Evolutionary conservation across 108 stramenopile species (phyloP).

Genomic region (Cylindrotheca fusiformis): DNA sequence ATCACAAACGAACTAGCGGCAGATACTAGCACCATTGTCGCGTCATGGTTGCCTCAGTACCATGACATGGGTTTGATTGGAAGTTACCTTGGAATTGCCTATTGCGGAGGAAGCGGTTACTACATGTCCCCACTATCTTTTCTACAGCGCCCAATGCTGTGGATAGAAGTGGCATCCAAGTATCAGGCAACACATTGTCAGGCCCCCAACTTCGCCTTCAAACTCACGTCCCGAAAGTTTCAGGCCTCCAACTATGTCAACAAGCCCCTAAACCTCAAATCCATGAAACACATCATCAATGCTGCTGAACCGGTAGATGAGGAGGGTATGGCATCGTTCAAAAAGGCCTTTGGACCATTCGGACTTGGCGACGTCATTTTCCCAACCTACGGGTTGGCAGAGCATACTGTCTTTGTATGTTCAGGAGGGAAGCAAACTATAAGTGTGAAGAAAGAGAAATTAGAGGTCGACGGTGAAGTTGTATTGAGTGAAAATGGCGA

Average conservation of each 20-base stretch:
- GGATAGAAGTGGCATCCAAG: conserved; percentile 82
- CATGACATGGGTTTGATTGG: conserved; percentile 99
- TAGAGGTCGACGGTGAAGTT: conserved; percentile 70
- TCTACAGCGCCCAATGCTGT: conserved; percentile 90
- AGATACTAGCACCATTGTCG: conserved; percentile 77
- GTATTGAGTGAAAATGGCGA: conserved; percentile 18
- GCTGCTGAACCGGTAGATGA: conserved; percentile 95
- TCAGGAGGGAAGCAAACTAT: conserved; percentile 78
- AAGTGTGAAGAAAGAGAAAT: conserved; percentile 53
- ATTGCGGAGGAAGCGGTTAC: conserved; percentile 94
- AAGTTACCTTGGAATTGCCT: conserved; percentile 86
- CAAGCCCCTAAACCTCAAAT: conserved; percentile 68
- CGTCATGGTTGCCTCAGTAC: conserved; percentile 99
- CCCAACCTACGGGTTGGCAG: conserved; percentile 98
- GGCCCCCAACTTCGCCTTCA: conserved; percentile 98
- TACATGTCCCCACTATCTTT: conserved; percentile 97
- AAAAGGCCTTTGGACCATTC: conserved; percentile 61
- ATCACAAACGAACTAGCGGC: conserved; percentile 85
- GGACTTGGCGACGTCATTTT: conserved; percentile 79
- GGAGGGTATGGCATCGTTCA: conserved; percentile 77
- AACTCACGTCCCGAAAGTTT: conserved; percentile 90
- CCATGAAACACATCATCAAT: conserved; percentile 92
- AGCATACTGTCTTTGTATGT: conserved; percentile 97
- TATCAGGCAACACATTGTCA: conserved; percentile 94
- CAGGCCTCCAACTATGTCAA: conserved; percentile 33